A percentile compares a stretch with the other conserved stretches of the same genome.
Conservation (phyloP, 169 alveolate species). For the Plasmodium falciparum region DNA sequence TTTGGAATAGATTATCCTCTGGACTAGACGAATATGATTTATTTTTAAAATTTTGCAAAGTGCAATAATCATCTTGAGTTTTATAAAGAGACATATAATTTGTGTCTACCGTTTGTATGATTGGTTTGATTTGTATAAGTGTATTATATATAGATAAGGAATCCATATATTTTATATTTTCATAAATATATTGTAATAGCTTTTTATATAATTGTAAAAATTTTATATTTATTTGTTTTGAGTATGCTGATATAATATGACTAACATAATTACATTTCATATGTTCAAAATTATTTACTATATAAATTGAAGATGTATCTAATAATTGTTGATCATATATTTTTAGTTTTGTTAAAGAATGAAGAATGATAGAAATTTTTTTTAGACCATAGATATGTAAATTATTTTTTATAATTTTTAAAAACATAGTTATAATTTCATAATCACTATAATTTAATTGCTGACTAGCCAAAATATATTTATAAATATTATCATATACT, state of each 20-base stretch:
- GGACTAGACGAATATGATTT: too few species aligned
- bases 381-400: slow-evolving; percentile 35
- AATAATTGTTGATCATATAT: slow-evolving; percentile 46
- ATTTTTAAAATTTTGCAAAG: background rate
- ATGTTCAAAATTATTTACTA: slow-evolving; percentile 15
- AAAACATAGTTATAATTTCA: slow-evolving; percentile 34
- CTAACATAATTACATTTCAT: slow-evolving; percentile 47
- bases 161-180: slow-evolving; percentile 39
- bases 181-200: slow-evolving; percentile 29
- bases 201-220: slow-evolving; percentile 5
- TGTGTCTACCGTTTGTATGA: slow-evolving; percentile 8
- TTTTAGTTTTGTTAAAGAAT: slow-evolving; percentile 43
- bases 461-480: slow-evolving; percentile 61
- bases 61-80: background rate
- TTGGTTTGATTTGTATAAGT: slow-evolving; percentile 22
- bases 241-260: slow-evolving; percentile 58
- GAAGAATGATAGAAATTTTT: slow-evolving; percentile 32
- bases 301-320: slow-evolving; percentile 9
- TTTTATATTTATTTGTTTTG: slow-evolving; percentile 4
- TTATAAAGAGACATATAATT: background rate
- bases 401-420: slow-evolving; percentile 42
- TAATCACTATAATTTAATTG: slow-evolving; percentile 48
- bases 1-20: too few species aligned
- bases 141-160: slow-evolving; percentile 70
- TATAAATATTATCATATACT: slow-evolving; percentile 39